Conservation (phyloP, 805 yeast genomes). For the Nakazawaea ambrosiae region DNA sequence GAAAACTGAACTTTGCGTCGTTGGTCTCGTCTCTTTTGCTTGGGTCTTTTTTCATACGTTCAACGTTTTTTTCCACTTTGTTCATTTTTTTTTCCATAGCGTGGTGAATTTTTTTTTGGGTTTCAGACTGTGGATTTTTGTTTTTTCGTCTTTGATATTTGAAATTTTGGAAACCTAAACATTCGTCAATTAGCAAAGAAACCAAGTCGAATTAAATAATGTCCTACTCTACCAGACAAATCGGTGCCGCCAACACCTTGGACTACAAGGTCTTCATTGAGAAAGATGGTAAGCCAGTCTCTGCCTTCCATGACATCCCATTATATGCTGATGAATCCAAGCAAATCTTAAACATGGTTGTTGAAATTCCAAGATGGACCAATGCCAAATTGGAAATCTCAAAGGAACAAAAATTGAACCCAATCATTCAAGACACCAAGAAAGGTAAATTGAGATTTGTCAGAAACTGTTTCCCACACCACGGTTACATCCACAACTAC, state of each 20-base stretch:
- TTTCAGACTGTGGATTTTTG: too few species aligned
- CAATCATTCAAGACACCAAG: constrained; percentile 95
- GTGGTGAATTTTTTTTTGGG: too few species aligned
- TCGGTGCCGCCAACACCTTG: constrained; percentile 93
- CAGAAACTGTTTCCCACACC: constrained; percentile 97
- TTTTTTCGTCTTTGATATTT: too few species aligned
- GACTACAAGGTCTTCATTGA: constrained; percentile 90
- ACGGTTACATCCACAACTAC: constrained; percentile 97
- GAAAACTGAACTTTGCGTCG: too few species aligned
- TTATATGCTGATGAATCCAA: constrained; percentile 91
- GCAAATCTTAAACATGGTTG: constrained; percentile 72
- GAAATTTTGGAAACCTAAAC: too few species aligned
- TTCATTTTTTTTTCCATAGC: too few species aligned
- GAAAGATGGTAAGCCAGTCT: constrained; percentile 88
- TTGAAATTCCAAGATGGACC: constrained; percentile 98
- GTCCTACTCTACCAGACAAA: constrained; percentile 84
- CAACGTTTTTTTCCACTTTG: too few species aligned
- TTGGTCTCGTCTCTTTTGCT: too few species aligned
- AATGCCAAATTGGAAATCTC: constrained; percentile 95
- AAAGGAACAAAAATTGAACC: constrained; percentile 79
- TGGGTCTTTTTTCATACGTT: too few species aligned
- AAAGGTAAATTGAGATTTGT: constrained; percentile 95
- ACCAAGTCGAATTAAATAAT: too few species aligned
- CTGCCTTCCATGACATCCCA: constrained; percentile 93
- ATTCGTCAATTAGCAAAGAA: too few species aligned